phyloP scores from a whole-genome alignment of 1,284 basidiomycete genomes.

The Ganoderma resinaceum region DNA sequence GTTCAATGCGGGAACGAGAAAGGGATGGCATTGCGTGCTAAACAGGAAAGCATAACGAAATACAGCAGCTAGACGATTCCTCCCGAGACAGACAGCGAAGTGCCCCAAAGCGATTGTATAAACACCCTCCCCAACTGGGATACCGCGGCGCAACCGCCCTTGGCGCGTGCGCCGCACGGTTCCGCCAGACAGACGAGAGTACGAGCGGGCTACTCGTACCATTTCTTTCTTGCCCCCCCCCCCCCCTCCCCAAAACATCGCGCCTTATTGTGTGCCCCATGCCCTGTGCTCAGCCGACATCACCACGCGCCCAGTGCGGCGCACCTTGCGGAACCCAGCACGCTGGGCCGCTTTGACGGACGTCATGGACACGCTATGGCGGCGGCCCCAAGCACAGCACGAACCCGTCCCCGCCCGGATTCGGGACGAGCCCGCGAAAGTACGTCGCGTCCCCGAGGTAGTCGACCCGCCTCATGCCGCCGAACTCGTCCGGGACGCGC shows the following conservation, averaged over 20 bases:
- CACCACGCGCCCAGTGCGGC: not conserved
- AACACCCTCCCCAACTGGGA: constrained; percentile 17
- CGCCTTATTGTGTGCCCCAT: not conserved
- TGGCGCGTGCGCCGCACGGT: too few relatives aligned
- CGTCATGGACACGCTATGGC: constrained; percentile 13
- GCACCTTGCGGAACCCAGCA: not conserved
- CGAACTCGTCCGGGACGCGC: constrained; percentile 29
- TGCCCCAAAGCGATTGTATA: constrained; percentile 9
- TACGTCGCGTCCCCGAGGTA: constrained; percentile 55
- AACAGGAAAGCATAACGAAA: constrained; percentile 22
- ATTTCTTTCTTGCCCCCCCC: not conserved
- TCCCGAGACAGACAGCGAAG: constrained; percentile 7
- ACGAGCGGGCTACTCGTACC: not conserved
- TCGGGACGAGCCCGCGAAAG: constrained; percentile 62
- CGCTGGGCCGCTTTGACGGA: not conserved
- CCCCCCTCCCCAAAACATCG: not conserved
- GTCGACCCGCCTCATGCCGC: constrained; percentile 57
- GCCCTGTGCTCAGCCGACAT: not conserved
- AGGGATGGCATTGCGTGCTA: constrained; percentile 9
- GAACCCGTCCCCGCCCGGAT: constrained; percentile 57
- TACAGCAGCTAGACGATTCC: constrained; percentile 3
- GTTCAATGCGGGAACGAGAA: not conserved
- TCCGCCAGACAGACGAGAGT: not conserved
- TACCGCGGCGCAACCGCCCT: constrained; percentile 2
- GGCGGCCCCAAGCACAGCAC: constrained; percentile 55